Evolutionary conservation across 345 rosid genomes (phyloP).

Genomic region (Arabidopsis suecica): DNA sequence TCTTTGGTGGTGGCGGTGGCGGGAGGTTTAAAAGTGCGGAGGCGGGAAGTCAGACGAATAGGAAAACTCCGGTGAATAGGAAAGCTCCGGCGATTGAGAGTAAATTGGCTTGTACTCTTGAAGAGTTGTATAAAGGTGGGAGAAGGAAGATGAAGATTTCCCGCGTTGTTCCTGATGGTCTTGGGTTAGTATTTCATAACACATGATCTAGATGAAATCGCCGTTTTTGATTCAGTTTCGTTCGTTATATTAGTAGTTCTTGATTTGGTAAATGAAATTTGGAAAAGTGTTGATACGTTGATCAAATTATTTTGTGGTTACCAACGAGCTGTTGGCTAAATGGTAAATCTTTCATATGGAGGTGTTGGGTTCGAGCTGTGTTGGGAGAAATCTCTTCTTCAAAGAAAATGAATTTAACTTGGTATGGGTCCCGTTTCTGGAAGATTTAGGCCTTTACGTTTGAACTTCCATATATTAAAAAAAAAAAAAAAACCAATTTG

Average conservation of each 20-base stretch:
- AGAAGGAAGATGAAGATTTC: constrained; percentile 83
- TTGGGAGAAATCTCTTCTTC: no score
- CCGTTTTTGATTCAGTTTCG: neutral
- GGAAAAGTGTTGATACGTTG: no score
- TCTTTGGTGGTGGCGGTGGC: constrained; percentile 25
- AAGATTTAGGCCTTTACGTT: no score
- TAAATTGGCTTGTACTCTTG: constrained; percentile 73
- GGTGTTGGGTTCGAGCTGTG: no score
- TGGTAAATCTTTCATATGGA: no score
- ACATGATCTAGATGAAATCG: constrained; percentile 2
- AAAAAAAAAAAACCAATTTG: no score
- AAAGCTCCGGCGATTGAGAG: constrained; percentile 80
- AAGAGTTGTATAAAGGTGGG: constrained; percentile 81
- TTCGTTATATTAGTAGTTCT: neutral
- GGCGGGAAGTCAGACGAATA: constrained; percentile 45
- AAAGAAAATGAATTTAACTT: no score
- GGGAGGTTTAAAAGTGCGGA: constrained; percentile 36
- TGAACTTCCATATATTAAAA: no score
- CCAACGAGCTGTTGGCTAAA: no score
- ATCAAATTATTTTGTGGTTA: no score
- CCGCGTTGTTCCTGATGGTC: constrained; percentile 66
- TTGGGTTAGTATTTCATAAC: constrained; percentile 56
- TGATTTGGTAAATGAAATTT: neutral
- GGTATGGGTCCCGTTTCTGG: no score
- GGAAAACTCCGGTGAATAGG: constrained; percentile 38